A percentile compares a stretch with the other conserved stretches of the same genome.
phyloP scores from a whole-genome alignment of 768 basidiomycete genomes.

The Hysterangium stoloniferum region DNA sequence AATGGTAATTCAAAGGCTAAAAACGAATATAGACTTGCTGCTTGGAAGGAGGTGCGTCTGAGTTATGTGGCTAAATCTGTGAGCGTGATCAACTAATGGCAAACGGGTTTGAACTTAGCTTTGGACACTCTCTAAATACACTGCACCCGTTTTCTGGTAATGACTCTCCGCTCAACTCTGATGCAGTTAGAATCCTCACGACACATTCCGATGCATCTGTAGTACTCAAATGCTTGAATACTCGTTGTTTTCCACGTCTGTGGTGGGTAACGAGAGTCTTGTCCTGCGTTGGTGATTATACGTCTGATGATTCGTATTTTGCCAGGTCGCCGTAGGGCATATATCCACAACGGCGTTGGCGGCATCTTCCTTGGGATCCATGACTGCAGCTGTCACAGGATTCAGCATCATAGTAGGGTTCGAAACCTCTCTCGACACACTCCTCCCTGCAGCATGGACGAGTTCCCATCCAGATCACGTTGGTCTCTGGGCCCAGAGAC shows the following conservation, averaged over 20 bases:
- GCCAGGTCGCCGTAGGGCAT: constrained; percentile 39
- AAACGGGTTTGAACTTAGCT: too few relatives aligned
- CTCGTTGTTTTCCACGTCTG: constrained; percentile 1
- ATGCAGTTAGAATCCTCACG: background rate
- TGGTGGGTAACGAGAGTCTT: background rate
- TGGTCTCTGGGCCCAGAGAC: constrained; percentile 86
- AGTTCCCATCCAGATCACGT: constrained; percentile 76
- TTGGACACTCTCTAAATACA: constrained; percentile 11
- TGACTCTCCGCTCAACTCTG: background rate
- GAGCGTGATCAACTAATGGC: background rate
- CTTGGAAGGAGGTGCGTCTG: constrained; percentile 10
- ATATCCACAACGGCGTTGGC: constrained; percentile 46
- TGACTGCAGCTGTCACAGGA: constrained; percentile 35
- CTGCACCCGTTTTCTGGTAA: constrained; percentile 8
- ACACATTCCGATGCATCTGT: background rate
- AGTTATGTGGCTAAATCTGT: background rate
- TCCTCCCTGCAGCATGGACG: constrained; percentile 94
- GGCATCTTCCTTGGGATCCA: constrained; percentile 35
- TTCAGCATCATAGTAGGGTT: constrained; percentile 44
- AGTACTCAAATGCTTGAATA: constrained; percentile 9
- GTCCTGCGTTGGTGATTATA: background rate
- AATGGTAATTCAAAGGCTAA: background rate
- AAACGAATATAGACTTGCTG: too few relatives aligned
- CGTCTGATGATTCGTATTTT: background rate
- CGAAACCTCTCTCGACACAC: constrained; percentile 79